These are phyloP conservation scores for Pharnaceum exiguum DNA, from an alignment of 148 eudicot species.

Conservation along the genomic window DNA sequence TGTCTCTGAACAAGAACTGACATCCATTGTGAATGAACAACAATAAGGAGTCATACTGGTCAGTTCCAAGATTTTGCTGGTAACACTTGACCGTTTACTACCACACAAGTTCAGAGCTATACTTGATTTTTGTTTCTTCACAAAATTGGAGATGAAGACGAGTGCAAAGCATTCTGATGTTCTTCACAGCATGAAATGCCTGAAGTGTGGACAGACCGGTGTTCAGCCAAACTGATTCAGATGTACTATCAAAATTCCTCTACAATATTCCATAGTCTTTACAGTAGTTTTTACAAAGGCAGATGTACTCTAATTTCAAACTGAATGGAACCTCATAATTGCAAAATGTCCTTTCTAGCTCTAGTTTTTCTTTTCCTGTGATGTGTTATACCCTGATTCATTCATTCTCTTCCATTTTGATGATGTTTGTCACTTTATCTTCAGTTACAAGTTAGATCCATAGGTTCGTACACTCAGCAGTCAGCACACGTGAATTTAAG, in stretches of 20 bases:
- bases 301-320: neutral
- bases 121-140: neutral
- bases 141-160: conserved; percentile 3
- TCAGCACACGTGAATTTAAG: no score
- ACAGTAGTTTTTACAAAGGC: no score
- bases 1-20: conserved; percentile 73
- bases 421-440: no score
- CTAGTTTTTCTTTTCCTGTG: no score
- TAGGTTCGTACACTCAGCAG: no score
- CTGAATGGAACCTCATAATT: neutral
- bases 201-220: neutral
- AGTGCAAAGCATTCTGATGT: neutral
- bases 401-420: no score
- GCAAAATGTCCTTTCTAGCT: no score
- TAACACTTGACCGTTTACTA: neutral
- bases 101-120: neutral
- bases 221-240: conserved; percentile 8
- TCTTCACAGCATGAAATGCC: neutral
- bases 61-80: conserved; percentile 4
- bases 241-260: neutral
- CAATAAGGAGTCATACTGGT: neutral
- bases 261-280: no score
- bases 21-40: conserved; percentile 49
- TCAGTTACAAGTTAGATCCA: no score
- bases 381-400: no score